Percentiles rank a stretch among this genome's conserved stretches.
phyloP scores from a whole-genome alignment of 345 rosid genomes.

The Syzygium aqueum region DNA sequence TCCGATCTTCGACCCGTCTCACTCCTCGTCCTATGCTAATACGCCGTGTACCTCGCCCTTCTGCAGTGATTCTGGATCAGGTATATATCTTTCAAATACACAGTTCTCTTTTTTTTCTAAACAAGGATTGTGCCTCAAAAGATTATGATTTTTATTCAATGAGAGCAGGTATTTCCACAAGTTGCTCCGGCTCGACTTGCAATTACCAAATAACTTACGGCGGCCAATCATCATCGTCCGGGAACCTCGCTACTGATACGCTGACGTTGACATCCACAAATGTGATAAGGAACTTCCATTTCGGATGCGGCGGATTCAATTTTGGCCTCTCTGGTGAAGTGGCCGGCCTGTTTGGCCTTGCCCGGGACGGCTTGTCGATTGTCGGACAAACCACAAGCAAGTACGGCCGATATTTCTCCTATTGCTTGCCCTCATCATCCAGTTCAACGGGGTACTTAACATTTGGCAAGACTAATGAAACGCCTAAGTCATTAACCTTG shows the following conservation, averaged over 20 bases:
- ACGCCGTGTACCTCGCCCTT: not conserved
- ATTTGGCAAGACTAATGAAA: not conserved
- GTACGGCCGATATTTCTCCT: not conserved
- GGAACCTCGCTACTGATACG: not conserved
- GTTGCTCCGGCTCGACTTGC: not conserved
- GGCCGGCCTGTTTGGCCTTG: not conserved
- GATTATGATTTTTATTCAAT: not conserved
- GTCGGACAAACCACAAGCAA: not conserved
- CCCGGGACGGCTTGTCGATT: not conserved
- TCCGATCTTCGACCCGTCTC: not conserved
- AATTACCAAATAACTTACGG: not conserved
- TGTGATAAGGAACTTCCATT: not conserved
- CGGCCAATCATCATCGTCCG: not conserved
- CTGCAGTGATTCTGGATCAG: not conserved
- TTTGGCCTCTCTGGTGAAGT: not conserved
- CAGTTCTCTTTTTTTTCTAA: not conserved
- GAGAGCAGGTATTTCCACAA: not conserved
- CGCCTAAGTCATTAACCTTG: not conserved
- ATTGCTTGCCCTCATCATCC: not conserved
- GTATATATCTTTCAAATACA: not conserved
- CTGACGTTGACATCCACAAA: not conserved
- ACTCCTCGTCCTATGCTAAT: not conserved
- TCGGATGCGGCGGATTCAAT: not conserved
- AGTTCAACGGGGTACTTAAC: not conserved
- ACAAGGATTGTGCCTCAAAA: not conserved